Percentiles rank a stretch among this genome's conserved stretches.
phyloP scores from a whole-genome alignment of 2,329 filamentous ascomycete species.

The Apiospora koreana region DNA sequence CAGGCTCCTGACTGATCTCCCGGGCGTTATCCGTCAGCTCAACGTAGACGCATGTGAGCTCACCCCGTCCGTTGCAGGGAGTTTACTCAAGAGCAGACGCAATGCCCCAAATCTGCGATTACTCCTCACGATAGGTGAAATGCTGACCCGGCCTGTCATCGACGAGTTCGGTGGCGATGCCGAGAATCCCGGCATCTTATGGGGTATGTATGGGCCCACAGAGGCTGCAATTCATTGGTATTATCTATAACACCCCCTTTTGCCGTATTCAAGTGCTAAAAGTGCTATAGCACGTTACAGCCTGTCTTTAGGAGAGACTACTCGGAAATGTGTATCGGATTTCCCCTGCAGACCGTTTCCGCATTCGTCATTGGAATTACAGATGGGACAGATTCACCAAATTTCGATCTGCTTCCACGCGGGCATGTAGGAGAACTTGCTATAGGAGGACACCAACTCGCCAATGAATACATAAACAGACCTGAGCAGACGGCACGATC shows the following conservation, averaged over 20 bases:
- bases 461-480: constrained; percentile 79
- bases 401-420: constrained; percentile 57
- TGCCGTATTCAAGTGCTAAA: neutral
- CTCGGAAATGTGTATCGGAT: constrained; percentile 70
- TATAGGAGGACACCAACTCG: constrained; percentile 78
- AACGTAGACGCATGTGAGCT: constrained; percentile 82
- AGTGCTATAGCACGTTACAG: constrained; percentile 64
- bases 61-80: constrained; percentile 83
- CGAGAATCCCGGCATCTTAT: constrained; percentile 64
- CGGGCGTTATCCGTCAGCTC: constrained; percentile 63
- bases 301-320: constrained; percentile 57
- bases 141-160: constrained; percentile 78
- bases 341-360: constrained; percentile 79
- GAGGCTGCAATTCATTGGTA: constrained; percentile 87
- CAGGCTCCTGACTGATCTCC: constrained; percentile 74
- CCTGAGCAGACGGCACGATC: constrained; percentile 70
- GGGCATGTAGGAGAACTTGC: constrained; percentile 79
- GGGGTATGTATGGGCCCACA: constrained; percentile 94
- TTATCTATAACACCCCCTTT: constrained; percentile 19
- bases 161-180: constrained; percentile 71
- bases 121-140: constrained; percentile 87
- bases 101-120: constrained; percentile 69
- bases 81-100: constrained; percentile 67
- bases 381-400: constrained; percentile 24
- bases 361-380: constrained; percentile 66